These are phyloP conservation scores for Colletotrichum endophyticum DNA, from an alignment of 2,329 filamentous ascomycete genomes.

Conservation along the genomic window DNA sequence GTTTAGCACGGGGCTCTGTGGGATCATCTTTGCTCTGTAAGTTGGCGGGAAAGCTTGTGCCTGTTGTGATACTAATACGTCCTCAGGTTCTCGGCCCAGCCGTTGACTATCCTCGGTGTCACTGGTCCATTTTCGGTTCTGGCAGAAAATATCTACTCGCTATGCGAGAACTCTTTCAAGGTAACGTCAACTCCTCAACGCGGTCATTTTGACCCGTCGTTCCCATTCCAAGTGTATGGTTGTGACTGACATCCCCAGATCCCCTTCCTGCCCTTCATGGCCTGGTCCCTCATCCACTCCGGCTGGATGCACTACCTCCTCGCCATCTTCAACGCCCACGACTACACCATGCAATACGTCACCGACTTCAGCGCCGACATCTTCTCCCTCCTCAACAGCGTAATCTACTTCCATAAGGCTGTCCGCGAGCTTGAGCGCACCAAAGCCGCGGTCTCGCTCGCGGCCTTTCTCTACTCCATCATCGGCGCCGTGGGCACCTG, in stretches of 20 bases:
- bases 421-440: constrained; percentile 67
- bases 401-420: constrained; percentile 73
- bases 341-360: constrained; percentile 75
- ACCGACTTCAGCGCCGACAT: constrained; percentile 71
- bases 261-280: constrained; percentile 70
- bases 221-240: not conserved
- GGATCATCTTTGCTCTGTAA: constrained; percentile 65
- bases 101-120: constrained; percentile 68
- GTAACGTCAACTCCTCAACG: constrained; percentile 33
- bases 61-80: not conserved
- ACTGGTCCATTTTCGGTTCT: constrained; percentile 72
- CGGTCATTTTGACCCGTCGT: not conserved
- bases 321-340: constrained; percentile 70
- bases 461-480: constrained; percentile 68
- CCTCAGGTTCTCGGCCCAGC: constrained; percentile 59
- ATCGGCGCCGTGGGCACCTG: constrained; percentile 69
- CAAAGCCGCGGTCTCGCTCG: constrained; percentile 60
- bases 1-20: constrained; percentile 68
- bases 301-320: constrained; percentile 70
- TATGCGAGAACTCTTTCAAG: constrained; percentile 60
- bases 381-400: constrained; percentile 69
- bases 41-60: constrained; percentile 19
- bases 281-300: constrained; percentile 69
- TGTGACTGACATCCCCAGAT: constrained; percentile 38
- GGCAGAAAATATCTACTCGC: constrained; percentile 67